Evolutionary conservation across 139 green algal species (phyloP).

Genomic region (Volvox africanus): DNA sequence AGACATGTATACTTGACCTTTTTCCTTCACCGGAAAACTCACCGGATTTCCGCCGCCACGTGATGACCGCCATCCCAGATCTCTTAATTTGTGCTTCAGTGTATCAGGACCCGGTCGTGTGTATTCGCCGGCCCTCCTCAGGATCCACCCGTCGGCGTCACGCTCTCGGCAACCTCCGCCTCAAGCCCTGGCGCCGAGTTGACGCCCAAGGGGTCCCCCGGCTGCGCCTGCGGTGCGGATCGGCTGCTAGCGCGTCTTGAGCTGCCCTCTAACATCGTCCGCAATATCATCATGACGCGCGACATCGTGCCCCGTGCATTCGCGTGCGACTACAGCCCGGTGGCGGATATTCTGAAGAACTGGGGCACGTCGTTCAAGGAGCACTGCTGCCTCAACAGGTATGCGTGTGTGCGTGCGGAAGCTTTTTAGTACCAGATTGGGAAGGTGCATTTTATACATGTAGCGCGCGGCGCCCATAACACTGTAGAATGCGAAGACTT

Average conservation of each 20-base stretch:
- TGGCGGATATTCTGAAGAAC: conserved; percentile 80
- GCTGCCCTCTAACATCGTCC: conserved; percentile 66
- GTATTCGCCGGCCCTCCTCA: too few relatives aligned
- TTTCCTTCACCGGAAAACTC: too few relatives aligned
- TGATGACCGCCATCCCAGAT: too few relatives aligned
- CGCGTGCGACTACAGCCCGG: conserved; percentile 94
- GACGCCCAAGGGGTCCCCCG: not conserved
- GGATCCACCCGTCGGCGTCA: not conserved
- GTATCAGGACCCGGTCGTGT: too few relatives aligned
- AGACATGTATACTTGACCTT: too few relatives aligned
- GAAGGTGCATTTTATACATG: too few relatives aligned
- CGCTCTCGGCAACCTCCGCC: not conserved
- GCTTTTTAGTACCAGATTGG: too few relatives aligned
- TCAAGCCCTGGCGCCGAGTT: not conserved
- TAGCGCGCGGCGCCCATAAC: too few relatives aligned
- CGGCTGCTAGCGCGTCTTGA: conserved; percentile 52
- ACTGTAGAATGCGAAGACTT: too few relatives aligned
- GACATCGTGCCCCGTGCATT: conserved; percentile 98
- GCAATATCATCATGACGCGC: conserved; percentile 88
- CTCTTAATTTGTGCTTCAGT: too few relatives aligned
- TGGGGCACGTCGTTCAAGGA: conserved; percentile 76
- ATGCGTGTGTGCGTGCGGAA: not conserved
- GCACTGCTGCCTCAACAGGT: conserved; percentile 68
- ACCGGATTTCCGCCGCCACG: too few relatives aligned
- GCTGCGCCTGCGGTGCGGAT: conserved; percentile 53